Evolutionary conservation across 371 early-diverging fungal species (phyloP).

Genomic region (Mucor racemosus): DNA sequence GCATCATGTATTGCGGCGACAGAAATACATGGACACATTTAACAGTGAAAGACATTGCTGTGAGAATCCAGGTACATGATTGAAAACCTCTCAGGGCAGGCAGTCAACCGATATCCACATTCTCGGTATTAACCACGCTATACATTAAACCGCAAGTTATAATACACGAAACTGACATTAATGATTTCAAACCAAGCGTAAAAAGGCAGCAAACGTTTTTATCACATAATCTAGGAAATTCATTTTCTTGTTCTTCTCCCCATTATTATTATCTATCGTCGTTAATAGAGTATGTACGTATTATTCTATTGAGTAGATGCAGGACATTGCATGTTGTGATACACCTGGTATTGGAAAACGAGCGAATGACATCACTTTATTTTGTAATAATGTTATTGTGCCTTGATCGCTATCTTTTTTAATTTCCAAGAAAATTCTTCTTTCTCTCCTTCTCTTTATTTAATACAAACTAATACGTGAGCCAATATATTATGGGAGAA

Average conservation of each 20-base stretch:
- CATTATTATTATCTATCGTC: not conserved
- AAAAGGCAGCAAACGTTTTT: not conserved
- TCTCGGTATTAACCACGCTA: too few relatives aligned
- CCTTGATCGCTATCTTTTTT: not conserved
- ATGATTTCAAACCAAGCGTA: too few relatives aligned
- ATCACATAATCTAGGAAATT: not conserved
- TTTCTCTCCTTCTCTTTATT: not conserved
- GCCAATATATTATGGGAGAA: conserved; percentile 65
- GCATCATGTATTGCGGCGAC: too few relatives aligned
- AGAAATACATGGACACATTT: too few relatives aligned
- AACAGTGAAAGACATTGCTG: too few relatives aligned
- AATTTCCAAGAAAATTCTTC: not conserved
- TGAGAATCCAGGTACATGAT: too few relatives aligned
- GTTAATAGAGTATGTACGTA: not conserved
- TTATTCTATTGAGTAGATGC: not conserved
- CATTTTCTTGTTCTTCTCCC: too few relatives aligned
- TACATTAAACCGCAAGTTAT: too few relatives aligned
- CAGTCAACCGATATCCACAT: not conserved
- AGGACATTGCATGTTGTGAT: not conserved
- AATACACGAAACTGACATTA: too few relatives aligned
- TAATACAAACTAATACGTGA: not conserved
- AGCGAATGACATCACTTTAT: conserved; percentile 1
- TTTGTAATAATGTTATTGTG: not conserved
- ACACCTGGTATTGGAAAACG: not conserved
- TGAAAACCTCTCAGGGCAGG: too few relatives aligned